Evolutionary conservation across 306 rosid genomes (phyloP), one percentile per base, ranked within the genome.

Genomic region (Medicago arabica): DNA sequence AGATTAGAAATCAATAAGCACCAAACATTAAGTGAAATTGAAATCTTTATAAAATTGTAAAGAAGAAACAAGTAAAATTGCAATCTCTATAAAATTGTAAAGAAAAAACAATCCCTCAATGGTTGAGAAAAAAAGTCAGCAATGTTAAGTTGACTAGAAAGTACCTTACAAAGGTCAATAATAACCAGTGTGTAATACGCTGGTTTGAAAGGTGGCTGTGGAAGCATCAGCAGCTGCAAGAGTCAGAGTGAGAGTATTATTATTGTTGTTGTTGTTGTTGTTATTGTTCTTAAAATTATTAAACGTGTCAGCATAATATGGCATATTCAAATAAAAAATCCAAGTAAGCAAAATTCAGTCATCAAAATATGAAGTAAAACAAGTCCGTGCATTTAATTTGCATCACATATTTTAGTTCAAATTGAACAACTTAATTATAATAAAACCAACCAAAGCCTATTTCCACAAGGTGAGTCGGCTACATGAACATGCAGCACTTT

Each of bases 121-220:
- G 69, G 55, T 6, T 12, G 23, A 75, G 55, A 63, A 75, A 77
- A 85, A 36, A 71, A 67, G 77, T 7, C 14, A 63, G 75, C 69
- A 61, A 70, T 49, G 23, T 44, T 21, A 66, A 46, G 60, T 71
- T 58, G 47, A 67, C 44, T 34, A 7, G 80, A 67, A 12, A 44
- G 19, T 92, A 96, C 99, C 99, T 96, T 96, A 71, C 99, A 96
- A 59, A 96, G 97, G 86, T 96, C 98, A 38, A 96, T 92, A 77
- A 96, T 90, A 62, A 96, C 96, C 83, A 96, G 82, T 0, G 99
- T 96, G 86, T 92, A 92, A 82, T 92, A 96, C 36, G 80, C 85
- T 14, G 99, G 97, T 85, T 86, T 92, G 86, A 96, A 96, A 49
- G 99, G 99, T 1, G 99, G 99, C 71, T 90, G 87, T 25, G 98